A percentile compares a stretch with the other conserved stretches of the same genome.
Evolutionary conservation across 2,329 filamentous ascomycete genomes (phyloP).

Genomic region (Diatrype stigma): DNA sequence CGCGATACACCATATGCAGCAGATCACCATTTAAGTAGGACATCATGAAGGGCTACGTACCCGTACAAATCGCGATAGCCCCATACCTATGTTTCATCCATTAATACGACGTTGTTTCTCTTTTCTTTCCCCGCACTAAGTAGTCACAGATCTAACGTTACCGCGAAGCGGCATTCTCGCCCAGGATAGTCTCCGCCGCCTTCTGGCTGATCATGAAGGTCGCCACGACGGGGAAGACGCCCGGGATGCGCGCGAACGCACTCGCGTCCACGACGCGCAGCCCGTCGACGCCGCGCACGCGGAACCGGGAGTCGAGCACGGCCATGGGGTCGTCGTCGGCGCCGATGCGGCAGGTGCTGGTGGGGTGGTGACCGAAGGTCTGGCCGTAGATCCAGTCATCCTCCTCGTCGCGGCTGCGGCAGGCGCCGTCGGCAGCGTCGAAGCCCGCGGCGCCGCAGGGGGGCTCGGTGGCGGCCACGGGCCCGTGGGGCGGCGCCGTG

Average conservation of each 20-base stretch:
- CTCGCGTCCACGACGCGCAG: constrained; percentile 54
- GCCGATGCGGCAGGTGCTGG: constrained; percentile 50
- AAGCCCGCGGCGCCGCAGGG: constrained; percentile 8
- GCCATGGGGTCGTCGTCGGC: constrained; percentile 45
- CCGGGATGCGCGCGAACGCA: constrained; percentile 42
- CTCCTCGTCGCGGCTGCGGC: constrained; percentile 3
- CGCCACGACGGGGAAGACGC: constrained; percentile 37
- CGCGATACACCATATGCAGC: too few relatives aligned
- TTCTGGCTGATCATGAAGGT: constrained; percentile 53
- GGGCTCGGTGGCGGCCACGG: constrained; percentile 8
- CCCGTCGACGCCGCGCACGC: constrained; percentile 45
- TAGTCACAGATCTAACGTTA: too few relatives aligned
- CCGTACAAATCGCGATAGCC: too few relatives aligned
- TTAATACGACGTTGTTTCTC: too few relatives aligned
- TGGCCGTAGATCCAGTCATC: constrained; percentile 35
- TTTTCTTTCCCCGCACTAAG: too few relatives aligned
- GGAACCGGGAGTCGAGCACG: constrained; percentile 50
- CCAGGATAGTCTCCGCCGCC: constrained; percentile 49
- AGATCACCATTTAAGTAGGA: too few relatives aligned
- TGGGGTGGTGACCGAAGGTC: constrained; percentile 53
- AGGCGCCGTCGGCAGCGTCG: constrained; percentile 1
- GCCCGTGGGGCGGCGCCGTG: constrained; percentile 1
- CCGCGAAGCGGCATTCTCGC: background rate
- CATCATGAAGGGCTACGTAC: too few relatives aligned
- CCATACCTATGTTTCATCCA: too few relatives aligned